These are phyloP conservation scores for Fusarium sp. DNA, from an alignment of 2,329 filamentous ascomycete genomes.

Conservation along the genomic window DNA sequence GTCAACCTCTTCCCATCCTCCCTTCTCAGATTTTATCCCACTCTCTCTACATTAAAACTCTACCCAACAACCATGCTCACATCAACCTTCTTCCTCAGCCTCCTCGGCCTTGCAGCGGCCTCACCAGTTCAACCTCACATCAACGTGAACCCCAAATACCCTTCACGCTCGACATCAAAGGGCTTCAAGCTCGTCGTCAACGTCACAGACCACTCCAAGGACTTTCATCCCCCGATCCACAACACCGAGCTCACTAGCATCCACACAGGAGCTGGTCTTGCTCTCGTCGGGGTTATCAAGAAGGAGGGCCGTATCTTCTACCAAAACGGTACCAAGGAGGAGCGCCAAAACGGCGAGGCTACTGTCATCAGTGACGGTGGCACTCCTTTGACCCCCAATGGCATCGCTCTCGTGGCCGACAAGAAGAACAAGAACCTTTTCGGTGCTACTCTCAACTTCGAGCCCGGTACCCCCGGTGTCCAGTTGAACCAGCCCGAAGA, in stretches of 20 bases:
- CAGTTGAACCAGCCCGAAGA: conserved; percentile 41
- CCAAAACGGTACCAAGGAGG: conserved; percentile 56
- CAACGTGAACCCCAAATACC: conserved; percentile 23
- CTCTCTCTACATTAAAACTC: conserved; percentile 1
- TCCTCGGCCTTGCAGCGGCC: conserved; percentile 40
- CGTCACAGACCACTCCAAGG: conserved; percentile 51
- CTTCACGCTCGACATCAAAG: conserved; percentile 32
- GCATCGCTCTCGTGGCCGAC: conserved; percentile 45
- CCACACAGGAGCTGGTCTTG: conserved; percentile 54
- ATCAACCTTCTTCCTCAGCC: conserved; percentile 36
- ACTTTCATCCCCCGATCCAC: conserved; percentile 54
- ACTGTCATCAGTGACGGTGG: conserved; percentile 54
- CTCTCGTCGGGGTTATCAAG: conserved; percentile 49
- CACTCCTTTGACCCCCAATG: conserved; percentile 50
- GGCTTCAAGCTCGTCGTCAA: conserved; percentile 57
- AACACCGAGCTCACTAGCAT: conserved; percentile 52
- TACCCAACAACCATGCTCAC: conserved; percentile 33
- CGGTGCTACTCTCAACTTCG: conserved; percentile 44
- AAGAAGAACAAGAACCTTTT: conserved; percentile 47
- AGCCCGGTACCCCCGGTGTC: conserved; percentile 49
- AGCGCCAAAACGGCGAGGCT: conserved; percentile 44
- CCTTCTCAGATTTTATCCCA: neutral
- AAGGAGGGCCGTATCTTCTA: conserved; percentile 53
- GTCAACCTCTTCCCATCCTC: neutral
- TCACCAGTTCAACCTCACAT: conserved; percentile 31